A percentile compares a stretch with the other conserved stretches of the same genome.
Conservation (phyloP, 164 flowering plant genomes). For the Saururus chinensis region DNA sequence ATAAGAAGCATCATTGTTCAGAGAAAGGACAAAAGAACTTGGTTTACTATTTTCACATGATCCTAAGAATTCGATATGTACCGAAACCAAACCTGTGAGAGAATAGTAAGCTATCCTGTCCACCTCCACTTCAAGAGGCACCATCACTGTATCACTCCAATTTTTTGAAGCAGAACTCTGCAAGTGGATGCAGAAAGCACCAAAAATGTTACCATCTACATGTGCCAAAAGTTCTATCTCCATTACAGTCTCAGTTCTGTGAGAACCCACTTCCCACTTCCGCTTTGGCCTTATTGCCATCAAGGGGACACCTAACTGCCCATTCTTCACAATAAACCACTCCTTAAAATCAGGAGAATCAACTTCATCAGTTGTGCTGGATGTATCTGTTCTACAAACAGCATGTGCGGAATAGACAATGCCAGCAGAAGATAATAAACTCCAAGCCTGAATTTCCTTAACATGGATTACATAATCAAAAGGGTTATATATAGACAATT, state of each 20-base stretch:
- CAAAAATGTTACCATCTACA: constrained; percentile 31
- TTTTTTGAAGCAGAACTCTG: constrained; percentile 29
- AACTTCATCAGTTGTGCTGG: constrained; percentile 9
- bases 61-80: constrained; percentile 31
- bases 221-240: constrained; percentile 40
- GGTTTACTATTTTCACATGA: constrained; percentile 26
- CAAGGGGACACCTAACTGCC: constrained; percentile 26
- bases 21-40: constrained; percentile 30
- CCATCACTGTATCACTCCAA: constrained; percentile 34
- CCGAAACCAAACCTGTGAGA: constrained; percentile 26
- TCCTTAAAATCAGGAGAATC: constrained; percentile 18
- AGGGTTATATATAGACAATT: constrained; percentile 60
- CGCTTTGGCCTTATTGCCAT: constrained; percentile 45
- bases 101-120: constrained; percentile 19
- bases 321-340: constrained; percentile 28
- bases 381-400: constrained; percentile 27
- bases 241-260: constrained; percentile 30
- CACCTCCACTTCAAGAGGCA: constrained; percentile 64
- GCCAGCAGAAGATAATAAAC: constrained; percentile 38
- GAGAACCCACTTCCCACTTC: constrained; percentile 57
- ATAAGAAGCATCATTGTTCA: constrained; percentile 42
- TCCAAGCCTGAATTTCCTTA: constrained; percentile 49
- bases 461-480: constrained; percentile 42
- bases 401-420: constrained; percentile 31
- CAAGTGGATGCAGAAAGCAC: constrained; percentile 48